Conservation (phyloP, 805 yeast genomes). For the Saccharomycopsis sp. region DNA sequence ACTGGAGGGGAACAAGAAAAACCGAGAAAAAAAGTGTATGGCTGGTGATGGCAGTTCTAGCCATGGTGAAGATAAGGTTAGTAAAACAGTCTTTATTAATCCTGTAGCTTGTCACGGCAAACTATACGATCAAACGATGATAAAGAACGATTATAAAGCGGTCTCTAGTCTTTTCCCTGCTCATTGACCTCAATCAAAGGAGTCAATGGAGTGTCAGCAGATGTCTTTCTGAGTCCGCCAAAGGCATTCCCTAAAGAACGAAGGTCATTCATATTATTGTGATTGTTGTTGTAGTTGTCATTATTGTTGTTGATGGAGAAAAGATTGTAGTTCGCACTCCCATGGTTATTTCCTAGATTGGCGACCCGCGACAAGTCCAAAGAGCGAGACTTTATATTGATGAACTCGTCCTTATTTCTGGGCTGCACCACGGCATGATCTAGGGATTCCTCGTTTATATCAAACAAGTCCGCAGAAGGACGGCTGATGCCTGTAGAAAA, state of each 20-base stretch:
- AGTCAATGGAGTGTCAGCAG: background rate
- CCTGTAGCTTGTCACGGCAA: too few species aligned
- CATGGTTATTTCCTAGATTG: background rate
- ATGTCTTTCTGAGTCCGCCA: background rate
- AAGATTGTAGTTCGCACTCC: background rate
- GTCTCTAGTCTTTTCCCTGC: background rate
- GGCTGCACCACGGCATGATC: background rate
- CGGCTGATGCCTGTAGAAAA: background rate
- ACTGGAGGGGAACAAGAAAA: background rate
- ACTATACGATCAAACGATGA: too few species aligned
- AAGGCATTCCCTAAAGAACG: background rate
- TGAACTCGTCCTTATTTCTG: background rate
- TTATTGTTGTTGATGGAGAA: background rate
- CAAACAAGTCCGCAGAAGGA: background rate
- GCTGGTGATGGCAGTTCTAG: too few species aligned
- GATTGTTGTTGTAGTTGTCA: background rate
- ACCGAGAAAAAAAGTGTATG: background rate
- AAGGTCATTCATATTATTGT: background rate
- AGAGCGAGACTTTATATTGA: constrained; percentile 1
- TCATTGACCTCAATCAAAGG: constrained; percentile 20
- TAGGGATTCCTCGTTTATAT: background rate
- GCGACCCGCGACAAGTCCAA: constrained; percentile 9
- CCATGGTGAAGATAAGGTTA: too few species aligned
- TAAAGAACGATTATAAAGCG: too few species aligned
- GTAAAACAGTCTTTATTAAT: too few species aligned